Evolutionary conservation across 352 stramenopile species (phyloP).

Genomic region (Globisporangium recalcitrans): DNA sequence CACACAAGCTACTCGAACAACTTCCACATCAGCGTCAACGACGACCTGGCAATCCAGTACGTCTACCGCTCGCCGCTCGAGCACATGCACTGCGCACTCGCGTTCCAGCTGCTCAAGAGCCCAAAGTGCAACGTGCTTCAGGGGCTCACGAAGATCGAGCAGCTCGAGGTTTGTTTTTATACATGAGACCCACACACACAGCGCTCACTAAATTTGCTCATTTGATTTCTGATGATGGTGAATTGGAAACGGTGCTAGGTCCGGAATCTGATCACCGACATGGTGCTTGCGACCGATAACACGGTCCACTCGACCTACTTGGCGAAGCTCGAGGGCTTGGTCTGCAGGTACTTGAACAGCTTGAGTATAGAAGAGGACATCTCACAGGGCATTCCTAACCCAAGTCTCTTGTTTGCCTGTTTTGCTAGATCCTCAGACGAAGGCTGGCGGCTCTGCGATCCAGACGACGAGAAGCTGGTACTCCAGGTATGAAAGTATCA

Average conservation of each 20-base stretch:
- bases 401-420: neutral
- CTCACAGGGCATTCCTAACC: no score
- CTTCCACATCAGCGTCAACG: slow-evolving; percentile 80
- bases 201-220: no score
- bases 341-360: slow-evolving; percentile 31
- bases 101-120: slow-evolving; percentile 74
- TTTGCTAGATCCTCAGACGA: slow-evolving; percentile 23
- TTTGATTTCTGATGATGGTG: neutral
- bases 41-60: slow-evolving; percentile 77
- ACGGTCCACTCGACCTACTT: slow-evolving; percentile 78
- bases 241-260: slow-evolving; percentile 22
- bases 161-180: slow-evolving; percentile 48
- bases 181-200: neutral
- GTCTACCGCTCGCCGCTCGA: slow-evolving; percentile 81
- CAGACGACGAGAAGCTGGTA: slow-evolving; percentile 67
- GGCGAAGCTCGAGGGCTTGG: slow-evolving; percentile 67
- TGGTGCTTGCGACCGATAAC: slow-evolving; percentile 88
- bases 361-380: no score
- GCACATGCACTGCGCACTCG: slow-evolving; percentile 82
- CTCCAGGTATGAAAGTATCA: slow-evolving; percentile 30
- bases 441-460: slow-evolving; percentile 47
- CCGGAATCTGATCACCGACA: slow-evolving; percentile 74
- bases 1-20: slow-evolving; percentile 87
- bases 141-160: slow-evolving; percentile 65
- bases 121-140: slow-evolving; percentile 68